Base-by-base conservation (phyloP, 805 yeast species). In the Scheffersomyces stipitis region DNA sequence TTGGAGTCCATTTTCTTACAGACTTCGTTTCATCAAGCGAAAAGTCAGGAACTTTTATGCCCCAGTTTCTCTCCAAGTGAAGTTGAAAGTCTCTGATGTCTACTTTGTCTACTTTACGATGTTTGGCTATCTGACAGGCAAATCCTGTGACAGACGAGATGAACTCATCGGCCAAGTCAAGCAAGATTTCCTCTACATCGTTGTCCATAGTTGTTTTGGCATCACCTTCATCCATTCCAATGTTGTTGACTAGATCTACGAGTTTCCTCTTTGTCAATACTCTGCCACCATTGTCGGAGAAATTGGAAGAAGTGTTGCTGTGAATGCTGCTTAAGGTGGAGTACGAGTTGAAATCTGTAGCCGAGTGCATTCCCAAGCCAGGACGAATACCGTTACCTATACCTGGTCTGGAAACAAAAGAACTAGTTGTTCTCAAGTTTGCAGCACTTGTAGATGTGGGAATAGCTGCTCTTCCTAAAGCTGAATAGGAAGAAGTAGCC, bases 201-300 rank as follows among this genome's bases (percentile, higher is more conserved):
- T 54, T 55, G 24, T 56, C 62, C 12, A 56, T 45, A 8, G 51
- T 51, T 2, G 60, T 55, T 26, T 51, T 51, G 27, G 52, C 55
- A 26, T 56, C 62, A 6, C 62, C 62, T 30, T 56, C 62, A 15
- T 52, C 55, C 2, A 59, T 60, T 3, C 60, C 60, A 9, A 56
- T 45, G 3, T 55, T 46, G 31, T 54, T 54, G n/a, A 52, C 58
- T 26, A 56, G 40, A 30, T 56, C 62, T 5, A 48, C 48, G 36
- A 56, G 45, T 38, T 54, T 53, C 20, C 62, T 30, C 31, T 56
- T 56, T 10, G 60, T 56, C 33, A 56, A 46, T 17, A 56, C 62
- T 4, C 60, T 44, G 5, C 60, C 62, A 3, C 56, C 52, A 18
- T 54, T 56, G 18, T 56, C 62, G 12, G 54, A 54, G 17, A 56